Base-by-base conservation (phyloP, 2,329 filamentous ascomycete genomes). In the Mariannaea elegans region DNA sequence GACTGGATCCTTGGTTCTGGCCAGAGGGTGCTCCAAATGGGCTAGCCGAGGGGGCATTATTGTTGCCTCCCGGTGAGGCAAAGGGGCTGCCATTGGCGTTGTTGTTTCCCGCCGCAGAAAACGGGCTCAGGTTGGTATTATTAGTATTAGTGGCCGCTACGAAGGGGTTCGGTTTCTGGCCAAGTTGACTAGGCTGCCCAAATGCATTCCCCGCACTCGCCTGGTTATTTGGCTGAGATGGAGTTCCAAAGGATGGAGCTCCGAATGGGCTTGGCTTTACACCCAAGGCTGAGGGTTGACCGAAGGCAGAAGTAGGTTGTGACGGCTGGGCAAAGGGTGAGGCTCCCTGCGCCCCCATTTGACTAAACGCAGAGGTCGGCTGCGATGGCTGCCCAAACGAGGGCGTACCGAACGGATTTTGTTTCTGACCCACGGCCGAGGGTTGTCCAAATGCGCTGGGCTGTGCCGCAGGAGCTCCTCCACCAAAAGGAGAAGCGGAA, bases 371-470 rank as follows among this genome's bases (percentile, higher is more conserved):
- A 10, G 71, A 61, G 6, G 71, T 27, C 36, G 75, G 70, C 52
- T 79, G 77, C 7, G 38, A 72, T 10, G 77, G 64, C 56, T 82
- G 76, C 3, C 78, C 75, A 64, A 84, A 64, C 4, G 72, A 64
- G 7, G 72, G 67, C 16, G 73, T 65, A 10, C 52, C 48, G 31
- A 57, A 57, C 41, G 58, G 46, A 8, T 73, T 73, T 9, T 80
- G 73, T 10, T 78, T 69, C 32, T 82, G 77, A 9, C 81, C 78
- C 61, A 86, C 84, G 2, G 75, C 69, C 48, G 72, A 77, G n/a
- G 70, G 62, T 44, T 71, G 70, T 7, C 71, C 77, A 52, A 80
- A 78, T 1, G 74, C 63, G 18, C 23, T 55, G 12, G 32, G 59
- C 23, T 50, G 57, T 21, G 51, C 36, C 13, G 60, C 83, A 7